Evolutionary conservation across 768 basidiomycete species (phyloP), one percentile per base, ranked within the genome.

Genomic region (Tulasnella sp.): DNA sequence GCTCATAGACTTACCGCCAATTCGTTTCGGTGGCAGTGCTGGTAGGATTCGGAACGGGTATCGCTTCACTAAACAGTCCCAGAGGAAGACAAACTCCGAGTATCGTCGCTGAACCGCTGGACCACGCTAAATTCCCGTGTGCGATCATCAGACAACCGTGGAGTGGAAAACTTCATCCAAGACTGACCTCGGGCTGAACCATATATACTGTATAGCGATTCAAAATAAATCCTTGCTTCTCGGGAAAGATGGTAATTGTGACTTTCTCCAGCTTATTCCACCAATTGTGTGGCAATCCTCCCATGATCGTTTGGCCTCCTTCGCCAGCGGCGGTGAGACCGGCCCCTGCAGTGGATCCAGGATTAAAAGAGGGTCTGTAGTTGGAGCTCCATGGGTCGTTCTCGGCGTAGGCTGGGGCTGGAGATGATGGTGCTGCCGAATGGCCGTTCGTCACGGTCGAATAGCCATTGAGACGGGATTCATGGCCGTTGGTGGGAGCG

Each of bases 11-110:
- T 87, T 82, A 95, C 95, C 91, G 85, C 94, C 94, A 81, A 99
- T 88, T 71, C 96, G 90, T 85, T 99, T 99, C 0, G 98, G 98
- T 21, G 98, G 98, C 40, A 99, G 86, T 3, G 90, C 86, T 24
- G 94, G 92, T 81, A 98, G 89, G 36, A 99, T 87, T 72, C 98
- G 91, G 89, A 98, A 99, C 1, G 98, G 97, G 86, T 98, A 98
- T 77, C 96, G 90, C 81, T 92, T 90, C 75, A 90, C 85, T 68
- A 99, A 87, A 81, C 91, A 92, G 81, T 98, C 96, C 90, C 94
- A 93, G 38, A 99, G 87, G 85, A 93, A 96, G 14, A 89, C 89
- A 84, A 99, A 99, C 84, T 99, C 98, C 9, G 94, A 95, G 85
- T 98, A 99, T 79, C 98, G 90, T 76, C 97, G 88, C 39, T 91